Evolutionary conservation across 192 early-diverging fungal species (phyloP).

Genomic region (Coemansia furcata): DNA sequence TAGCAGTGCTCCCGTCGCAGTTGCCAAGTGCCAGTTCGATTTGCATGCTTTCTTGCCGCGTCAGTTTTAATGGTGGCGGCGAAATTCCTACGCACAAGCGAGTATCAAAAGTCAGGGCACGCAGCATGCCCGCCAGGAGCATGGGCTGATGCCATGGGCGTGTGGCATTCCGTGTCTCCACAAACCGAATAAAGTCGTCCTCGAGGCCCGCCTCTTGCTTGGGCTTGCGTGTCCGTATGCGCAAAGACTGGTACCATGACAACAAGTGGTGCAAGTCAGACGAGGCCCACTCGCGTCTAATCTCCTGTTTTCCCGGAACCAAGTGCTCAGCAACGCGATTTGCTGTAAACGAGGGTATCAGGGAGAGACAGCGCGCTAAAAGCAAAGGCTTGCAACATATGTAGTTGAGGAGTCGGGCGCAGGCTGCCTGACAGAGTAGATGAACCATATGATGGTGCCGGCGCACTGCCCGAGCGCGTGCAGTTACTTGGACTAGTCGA

Average conservation of each 20-base stretch:
- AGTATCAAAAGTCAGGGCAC: conserved; percentile 29
- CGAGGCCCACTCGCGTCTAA: conserved; percentile 44
- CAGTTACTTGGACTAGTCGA: conserved; percentile 23
- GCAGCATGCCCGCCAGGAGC: conserved; percentile 36
- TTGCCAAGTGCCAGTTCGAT: conserved; percentile 13
- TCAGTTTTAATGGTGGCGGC: conserved; percentile 35
- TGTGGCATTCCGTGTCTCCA: conserved; percentile 11
- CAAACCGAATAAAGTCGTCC: conserved; percentile 15
- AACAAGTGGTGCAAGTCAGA: conserved; percentile 33
- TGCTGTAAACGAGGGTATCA: conserved; percentile 11
- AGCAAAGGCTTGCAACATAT: conserved; percentile 5
- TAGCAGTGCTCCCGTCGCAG: not conserved
- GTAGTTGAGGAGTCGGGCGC: conserved; percentile 20
- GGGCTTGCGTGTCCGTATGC: not conserved
- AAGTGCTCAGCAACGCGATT: conserved; percentile 29
- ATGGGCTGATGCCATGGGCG: conserved; percentile 44
- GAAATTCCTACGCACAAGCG: conserved; percentile 35
- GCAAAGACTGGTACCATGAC: conserved; percentile 13
- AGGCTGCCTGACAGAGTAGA: conserved; percentile 21
- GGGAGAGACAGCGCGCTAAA: conserved; percentile 23
- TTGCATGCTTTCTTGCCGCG: conserved; percentile 24
- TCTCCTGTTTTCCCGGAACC: conserved; percentile 16
- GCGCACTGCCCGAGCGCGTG: conserved; percentile 29
- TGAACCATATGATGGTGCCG: conserved; percentile 38
- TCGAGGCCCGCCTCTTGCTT: not conserved